Percentiles rank a stretch among this genome's conserved stretches.
These are phyloP conservation scores for Syzygium grande DNA, from an alignment of 345 rosid species.

Conservation along the genomic window DNA sequence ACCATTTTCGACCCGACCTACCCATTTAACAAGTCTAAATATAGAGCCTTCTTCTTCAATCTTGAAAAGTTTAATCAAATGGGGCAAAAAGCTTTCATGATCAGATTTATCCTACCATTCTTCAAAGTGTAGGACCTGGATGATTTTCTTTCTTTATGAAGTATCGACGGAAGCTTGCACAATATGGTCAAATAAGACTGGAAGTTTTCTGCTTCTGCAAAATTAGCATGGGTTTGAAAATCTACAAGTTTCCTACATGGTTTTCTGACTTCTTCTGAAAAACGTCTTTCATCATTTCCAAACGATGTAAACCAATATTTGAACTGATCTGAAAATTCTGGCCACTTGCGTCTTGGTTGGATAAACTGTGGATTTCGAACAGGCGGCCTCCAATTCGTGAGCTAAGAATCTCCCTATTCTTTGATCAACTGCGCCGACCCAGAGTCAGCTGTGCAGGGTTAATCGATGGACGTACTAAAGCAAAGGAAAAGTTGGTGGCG, in stretches of 20 bases:
- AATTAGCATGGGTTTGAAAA: not conserved
- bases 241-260: not conserved
- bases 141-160: not conserved
- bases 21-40: no score
- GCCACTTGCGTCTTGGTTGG: not conserved
- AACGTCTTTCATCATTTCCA: not conserved
- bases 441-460: not conserved
- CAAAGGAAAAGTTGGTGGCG: not conserved
- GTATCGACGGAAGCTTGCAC: not conserved
- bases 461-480: not conserved
- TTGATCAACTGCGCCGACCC: no score
- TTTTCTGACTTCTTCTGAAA: not conserved
- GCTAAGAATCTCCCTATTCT: not conserved
- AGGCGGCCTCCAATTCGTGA: not conserved
- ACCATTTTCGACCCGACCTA: no score
- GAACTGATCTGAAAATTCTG: not conserved
- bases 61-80: not conserved
- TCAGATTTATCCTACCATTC: not conserved
- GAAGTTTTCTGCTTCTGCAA: not conserved
- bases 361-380: not conserved
- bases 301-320: not conserved
- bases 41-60: not conserved
- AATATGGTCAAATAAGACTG: not conserved
- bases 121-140: not conserved
- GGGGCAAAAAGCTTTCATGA: not conserved